Conservation (phyloP, 2,329 filamentous ascomycete species). For the Elsinoe arachidis region DNA sequence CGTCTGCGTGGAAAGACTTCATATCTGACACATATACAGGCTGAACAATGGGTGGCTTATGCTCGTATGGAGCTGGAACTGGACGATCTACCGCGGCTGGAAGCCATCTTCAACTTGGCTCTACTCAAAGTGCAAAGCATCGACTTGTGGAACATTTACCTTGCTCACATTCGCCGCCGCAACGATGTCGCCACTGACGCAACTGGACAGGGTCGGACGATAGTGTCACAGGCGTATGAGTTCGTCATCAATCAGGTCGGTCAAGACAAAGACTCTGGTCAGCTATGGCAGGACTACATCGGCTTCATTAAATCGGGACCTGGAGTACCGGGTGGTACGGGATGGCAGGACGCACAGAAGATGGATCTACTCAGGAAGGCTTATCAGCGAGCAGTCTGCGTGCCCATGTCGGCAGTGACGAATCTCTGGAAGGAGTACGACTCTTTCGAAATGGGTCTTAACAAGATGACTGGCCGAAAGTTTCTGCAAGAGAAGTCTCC, state of each 20-base stretch:
- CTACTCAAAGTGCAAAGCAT: slow-evolving; percentile 74
- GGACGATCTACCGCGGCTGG: slow-evolving; percentile 71
- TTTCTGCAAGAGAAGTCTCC: slow-evolving; percentile 89
- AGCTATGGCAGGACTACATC: slow-evolving; percentile 90
- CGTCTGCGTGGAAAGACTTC: neutral
- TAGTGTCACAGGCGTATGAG: slow-evolving; percentile 80
- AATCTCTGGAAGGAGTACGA: slow-evolving; percentile 96
- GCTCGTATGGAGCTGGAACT: slow-evolving; percentile 81
- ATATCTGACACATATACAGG: slow-evolving; percentile 50
- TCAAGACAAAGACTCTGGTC: slow-evolving; percentile 80
- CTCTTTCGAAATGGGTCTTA: slow-evolving; percentile 85
- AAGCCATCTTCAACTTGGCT: slow-evolving; percentile 73
- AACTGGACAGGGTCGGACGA: slow-evolving; percentile 64
- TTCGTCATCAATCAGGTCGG: slow-evolving; percentile 86
- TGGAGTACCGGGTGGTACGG: slow-evolving; percentile 67
- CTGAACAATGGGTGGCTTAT: slow-evolving; percentile 83
- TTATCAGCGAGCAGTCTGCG: slow-evolving; percentile 80
- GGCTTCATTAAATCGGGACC: slow-evolving; percentile 85
- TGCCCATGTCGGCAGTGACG: slow-evolving; percentile 77
- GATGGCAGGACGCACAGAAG: slow-evolving; percentile 97
- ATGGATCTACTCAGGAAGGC: slow-evolving; percentile 88
- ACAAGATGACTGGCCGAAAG: slow-evolving; percentile 88
- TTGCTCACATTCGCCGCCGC: slow-evolving; percentile 87
- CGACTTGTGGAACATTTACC: slow-evolving; percentile 82
- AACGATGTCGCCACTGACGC: slow-evolving; percentile 80